These are phyloP conservation scores for Colletotrichum tofieldiae DNA, from an alignment of 2,329 filamentous ascomycete genomes.

Conservation along the genomic window DNA sequence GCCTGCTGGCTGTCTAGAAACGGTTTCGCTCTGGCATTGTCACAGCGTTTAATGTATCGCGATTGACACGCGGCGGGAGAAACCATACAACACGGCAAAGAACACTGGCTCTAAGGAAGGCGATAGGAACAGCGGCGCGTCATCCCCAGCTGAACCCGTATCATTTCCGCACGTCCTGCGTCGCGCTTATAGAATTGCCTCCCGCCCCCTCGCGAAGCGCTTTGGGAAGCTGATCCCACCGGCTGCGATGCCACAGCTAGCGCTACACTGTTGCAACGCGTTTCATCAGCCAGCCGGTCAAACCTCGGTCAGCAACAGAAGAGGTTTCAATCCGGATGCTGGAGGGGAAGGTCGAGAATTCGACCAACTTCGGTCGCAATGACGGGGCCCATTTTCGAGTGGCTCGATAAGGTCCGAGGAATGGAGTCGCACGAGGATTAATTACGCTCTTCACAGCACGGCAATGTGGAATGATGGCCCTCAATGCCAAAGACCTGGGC, in stretches of 20 bases:
- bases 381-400: neutral
- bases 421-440: conserved; percentile 14
- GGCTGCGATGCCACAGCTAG: neutral
- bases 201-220: neutral
- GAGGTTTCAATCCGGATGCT: neutral
- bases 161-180: neutral
- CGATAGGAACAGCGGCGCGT: neutral
- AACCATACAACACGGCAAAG: neutral
- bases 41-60: neutral
- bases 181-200: neutral
- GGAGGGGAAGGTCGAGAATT: neutral
- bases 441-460: conserved; percentile 5
- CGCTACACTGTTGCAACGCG: conserved; percentile 18
- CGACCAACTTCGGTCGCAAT: conserved; percentile 4
- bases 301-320: neutral
- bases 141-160: neutral
- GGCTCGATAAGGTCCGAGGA: conserved; percentile 5
- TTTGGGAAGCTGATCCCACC: neutral
- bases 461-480: conserved; percentile 27
- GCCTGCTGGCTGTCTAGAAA: neutral
- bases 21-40: neutral
- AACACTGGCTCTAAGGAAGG: neutral
- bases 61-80: neutral
- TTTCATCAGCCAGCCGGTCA: conserved; percentile 25
- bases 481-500: conserved; percentile 20